Evolutionary conservation across 257 asterid species (phyloP).

Genomic region (Solanum lycopersicoides): DNA sequence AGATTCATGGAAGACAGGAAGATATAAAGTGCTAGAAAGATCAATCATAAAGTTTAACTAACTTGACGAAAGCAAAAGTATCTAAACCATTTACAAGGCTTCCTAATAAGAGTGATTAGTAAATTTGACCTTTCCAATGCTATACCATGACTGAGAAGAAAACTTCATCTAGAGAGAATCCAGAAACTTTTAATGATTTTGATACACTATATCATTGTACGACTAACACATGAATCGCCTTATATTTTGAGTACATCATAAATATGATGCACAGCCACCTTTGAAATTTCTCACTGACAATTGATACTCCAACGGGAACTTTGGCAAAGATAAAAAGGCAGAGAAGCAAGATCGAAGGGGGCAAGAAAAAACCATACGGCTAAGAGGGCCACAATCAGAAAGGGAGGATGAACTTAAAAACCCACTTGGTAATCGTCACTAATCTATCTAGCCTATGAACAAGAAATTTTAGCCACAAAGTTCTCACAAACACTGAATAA

Average conservation of each 20-base stretch:
- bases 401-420: not conserved
- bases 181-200: not conserved
- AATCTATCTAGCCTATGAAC: not conserved
- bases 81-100: not conserved
- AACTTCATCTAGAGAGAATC: not conserved
- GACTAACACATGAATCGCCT: not conserved
- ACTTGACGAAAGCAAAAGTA: not conserved
- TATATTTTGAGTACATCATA: not conserved
- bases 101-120: not conserved
- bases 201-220: not conserved
- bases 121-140: not conserved
- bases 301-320: not conserved
- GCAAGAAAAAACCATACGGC: not conserved
- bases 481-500: not conserved
- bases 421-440: not conserved
- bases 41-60: not conserved
- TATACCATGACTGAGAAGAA: not conserved
- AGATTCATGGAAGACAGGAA: not conserved
- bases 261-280: not conserved
- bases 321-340: not conserved
- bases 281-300: not conserved
- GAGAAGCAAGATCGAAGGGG: not conserved
- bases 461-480: not conserved
- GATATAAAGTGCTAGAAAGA: not conserved
- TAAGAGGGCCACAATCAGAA: not conserved